Base-by-base conservation (phyloP, 192 early-diverging fungal species). In the Allomyces javanicus region DNA sequence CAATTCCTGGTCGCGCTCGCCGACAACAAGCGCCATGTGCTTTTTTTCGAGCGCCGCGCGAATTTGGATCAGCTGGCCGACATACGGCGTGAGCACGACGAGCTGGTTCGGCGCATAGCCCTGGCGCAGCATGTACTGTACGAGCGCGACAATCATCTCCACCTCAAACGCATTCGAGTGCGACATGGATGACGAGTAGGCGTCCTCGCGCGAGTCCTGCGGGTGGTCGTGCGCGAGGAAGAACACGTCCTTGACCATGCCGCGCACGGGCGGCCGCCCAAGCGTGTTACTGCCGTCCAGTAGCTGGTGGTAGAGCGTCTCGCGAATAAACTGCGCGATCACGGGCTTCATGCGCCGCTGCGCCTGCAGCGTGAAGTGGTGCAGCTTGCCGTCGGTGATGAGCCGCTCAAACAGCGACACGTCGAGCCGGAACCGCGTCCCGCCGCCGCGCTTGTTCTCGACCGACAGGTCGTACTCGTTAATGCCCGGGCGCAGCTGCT, bases 271-370 rank as follows among this genome's bases (percentile, higher is more conserved):
- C 10, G 72, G 70, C 62, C 74, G 67, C 6, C 21, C 25, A 1
- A 33, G 9, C 10, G 68, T 67, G n/a, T 24, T 40, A 11, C 4
- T 21, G 10, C 44, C 64, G 62, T 76, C 75, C 62, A 67, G 50
- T 10, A 76, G 70, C 11, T 61, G 21, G 9, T 69, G 72, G 65
- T 76, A 76, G 10, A 72, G 27, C 24, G 70, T 66, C 21, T n/a
- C 50, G 12, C 70, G 64, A 1, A 74, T 25, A 9, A 76, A 64
- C 24, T 69, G 61, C 43, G 70, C 17, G 24, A 76, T 76, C 27
- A 66, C 67, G 6, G 75, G 75, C n/a, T 70, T 33, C 75, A 76
- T 76, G 14, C 75, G 61, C 44, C 75, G 33, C 44, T 76, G 75
- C 17, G 69, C 65, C 24, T 40, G n/a, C 44, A 76, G 50, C 23